Evolutionary conservation across 768 basidiomycete species (phyloP).

Genomic region (Hebeloma cylindrosporum): DNA sequence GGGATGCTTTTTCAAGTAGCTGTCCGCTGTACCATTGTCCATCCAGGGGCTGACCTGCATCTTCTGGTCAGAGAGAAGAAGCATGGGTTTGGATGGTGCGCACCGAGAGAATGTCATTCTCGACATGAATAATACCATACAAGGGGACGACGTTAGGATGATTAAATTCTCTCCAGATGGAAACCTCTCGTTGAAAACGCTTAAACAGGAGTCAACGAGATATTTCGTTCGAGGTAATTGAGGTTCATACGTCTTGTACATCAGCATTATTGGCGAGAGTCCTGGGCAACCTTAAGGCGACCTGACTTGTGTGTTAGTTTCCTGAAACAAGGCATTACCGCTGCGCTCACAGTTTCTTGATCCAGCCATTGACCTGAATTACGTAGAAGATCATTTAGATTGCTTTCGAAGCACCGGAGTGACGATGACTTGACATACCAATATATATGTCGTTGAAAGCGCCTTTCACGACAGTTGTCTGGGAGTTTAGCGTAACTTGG

Average conservation of each 20-base stretch:
- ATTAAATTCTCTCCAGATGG: conserved; percentile 41
- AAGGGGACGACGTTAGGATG: conserved; percentile 41
- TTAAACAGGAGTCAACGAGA: conserved; percentile 13
- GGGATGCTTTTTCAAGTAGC: conserved; percentile 33
- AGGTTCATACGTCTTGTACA: conserved; percentile 36
- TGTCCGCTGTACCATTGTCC: conserved; percentile 39
- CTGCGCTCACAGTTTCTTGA: conserved; percentile 29
- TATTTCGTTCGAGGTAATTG: too few relatives aligned
- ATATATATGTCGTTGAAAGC: conserved; percentile 40
- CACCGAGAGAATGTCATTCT: conserved; percentile 34
- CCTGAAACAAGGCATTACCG: neutral
- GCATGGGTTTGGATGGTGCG: neutral
- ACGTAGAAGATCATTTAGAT: conserved; percentile 1
- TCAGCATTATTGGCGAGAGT: conserved; percentile 33
- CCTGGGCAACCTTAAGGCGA: conserved; percentile 40
- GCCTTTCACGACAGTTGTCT: conserved; percentile 33
- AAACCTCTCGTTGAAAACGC: conserved; percentile 44
- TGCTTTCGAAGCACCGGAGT: neutral
- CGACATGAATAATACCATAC: conserved; percentile 39
- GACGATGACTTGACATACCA: conserved; percentile 25
- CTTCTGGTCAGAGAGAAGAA: conserved; percentile 1
- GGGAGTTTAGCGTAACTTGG: conserved; percentile 34
- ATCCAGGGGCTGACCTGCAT: conserved; percentile 48
- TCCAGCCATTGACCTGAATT: conserved; percentile 44
- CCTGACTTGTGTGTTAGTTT: conserved; percentile 28